Percentiles rank a stretch among this genome's conserved stretches.
These are phyloP conservation scores for Podaxis mareebaensis DNA, from an alignment of 768 basidiomycete species.

Conservation along the genomic window DNA sequence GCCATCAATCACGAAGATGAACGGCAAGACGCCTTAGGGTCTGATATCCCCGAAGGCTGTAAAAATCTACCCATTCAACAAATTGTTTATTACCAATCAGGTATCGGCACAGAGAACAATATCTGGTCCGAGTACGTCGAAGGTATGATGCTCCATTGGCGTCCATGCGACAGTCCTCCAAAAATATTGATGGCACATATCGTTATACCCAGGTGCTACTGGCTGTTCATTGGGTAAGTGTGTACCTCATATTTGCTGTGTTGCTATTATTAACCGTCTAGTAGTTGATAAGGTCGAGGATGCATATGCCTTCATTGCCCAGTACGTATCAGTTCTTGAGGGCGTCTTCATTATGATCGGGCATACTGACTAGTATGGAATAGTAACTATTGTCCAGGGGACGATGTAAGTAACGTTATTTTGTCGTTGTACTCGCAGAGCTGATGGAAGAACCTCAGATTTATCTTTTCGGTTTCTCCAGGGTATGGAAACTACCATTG, in stretches of 20 bases:
- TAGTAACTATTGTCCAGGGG: slow-evolving; percentile 71
- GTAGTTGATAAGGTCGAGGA: slow-evolving; percentile 75
- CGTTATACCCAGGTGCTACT: slow-evolving; percentile 48
- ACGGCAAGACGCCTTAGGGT: slow-evolving; percentile 28
- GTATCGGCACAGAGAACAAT: slow-evolving; percentile 58
- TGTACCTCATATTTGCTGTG: neutral
- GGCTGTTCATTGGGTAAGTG: slow-evolving; percentile 59
- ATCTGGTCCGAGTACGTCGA: slow-evolving; percentile 62
- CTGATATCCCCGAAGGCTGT: slow-evolving; percentile 1
- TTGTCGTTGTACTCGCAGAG: slow-evolving; percentile 7
- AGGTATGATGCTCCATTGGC: slow-evolving; percentile 33
- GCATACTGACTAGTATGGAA: neutral
- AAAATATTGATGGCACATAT: neutral
- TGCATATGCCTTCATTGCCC: slow-evolving; percentile 78
- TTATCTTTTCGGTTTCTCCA: slow-evolving; percentile 77
- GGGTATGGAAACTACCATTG: slow-evolving; percentile 38
- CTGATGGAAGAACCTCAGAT: slow-evolving; percentile 43
- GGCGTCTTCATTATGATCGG: neutral
- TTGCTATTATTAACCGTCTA: slow-evolving; percentile 6
- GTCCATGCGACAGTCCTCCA: neutral
- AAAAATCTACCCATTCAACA: slow-evolving; percentile 44
- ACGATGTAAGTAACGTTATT: slow-evolving; percentile 49
- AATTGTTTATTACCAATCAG: slow-evolving; percentile 64
- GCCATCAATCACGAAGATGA: slow-evolving; percentile 51
- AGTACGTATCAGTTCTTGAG: slow-evolving; percentile 45